Evolutionary conservation across 1,139 yeast species (phyloP).

Genomic region (Sugiyamaella xylanicola): DNA sequence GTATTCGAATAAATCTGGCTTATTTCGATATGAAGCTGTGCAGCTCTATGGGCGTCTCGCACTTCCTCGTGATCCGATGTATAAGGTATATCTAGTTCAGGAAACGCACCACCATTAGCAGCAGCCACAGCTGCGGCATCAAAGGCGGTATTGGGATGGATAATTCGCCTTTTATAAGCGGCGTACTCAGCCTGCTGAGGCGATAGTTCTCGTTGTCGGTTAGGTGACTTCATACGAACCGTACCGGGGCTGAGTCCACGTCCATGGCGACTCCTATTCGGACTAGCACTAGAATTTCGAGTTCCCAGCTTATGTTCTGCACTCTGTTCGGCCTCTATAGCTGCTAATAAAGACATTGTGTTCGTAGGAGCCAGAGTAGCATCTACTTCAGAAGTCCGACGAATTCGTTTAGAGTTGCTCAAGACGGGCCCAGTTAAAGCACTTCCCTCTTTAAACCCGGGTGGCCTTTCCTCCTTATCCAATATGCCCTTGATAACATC

Average conservation of each 20-base stretch:
- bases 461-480: conserved; percentile 19
- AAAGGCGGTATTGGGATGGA: conserved; percentile 46
- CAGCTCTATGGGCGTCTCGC: conserved; percentile 66
- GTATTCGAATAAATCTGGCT: conserved; percentile 63
- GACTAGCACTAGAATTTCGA: conserved; percentile 4
- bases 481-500: conserved; percentile 7
- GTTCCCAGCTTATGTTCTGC: not conserved
- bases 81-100: conserved; percentile 53
- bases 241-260: conserved; percentile 6
- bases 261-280: not conserved
- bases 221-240: conserved; percentile 12
- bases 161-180: conserved; percentile 48
- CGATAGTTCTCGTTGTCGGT: conserved; percentile 48
- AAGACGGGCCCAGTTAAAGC: conserved; percentile 22
- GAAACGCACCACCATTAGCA: conserved; percentile 26
- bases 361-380: conserved; percentile 22
- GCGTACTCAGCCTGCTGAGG: conserved; percentile 56
- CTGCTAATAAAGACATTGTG: conserved; percentile 50
- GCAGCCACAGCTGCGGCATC: conserved; percentile 31
- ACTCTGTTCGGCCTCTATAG: conserved; percentile 37
- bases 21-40: conserved; percentile 58
- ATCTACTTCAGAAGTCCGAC: conserved; percentile 22
- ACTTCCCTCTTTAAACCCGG: conserved; percentile 20
- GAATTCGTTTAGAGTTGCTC: conserved; percentile 7
- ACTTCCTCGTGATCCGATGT: conserved; percentile 73